These are phyloP conservation scores for Trypanosoma lewisi DNA, from an alignment of 208 protist genomes.

Conservation along the genomic window DNA sequence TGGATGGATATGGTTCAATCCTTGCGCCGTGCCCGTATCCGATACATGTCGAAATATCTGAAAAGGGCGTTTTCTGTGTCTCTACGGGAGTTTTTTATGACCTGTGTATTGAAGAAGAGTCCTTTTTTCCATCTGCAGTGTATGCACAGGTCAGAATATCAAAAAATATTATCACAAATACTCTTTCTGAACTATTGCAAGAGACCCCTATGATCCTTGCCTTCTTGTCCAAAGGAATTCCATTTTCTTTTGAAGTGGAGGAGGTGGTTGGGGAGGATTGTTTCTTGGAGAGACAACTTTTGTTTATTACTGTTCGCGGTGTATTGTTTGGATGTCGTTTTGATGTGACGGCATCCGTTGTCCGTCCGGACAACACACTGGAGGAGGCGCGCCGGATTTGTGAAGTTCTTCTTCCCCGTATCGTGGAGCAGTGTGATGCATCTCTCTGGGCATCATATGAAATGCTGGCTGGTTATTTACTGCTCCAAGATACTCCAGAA, in stretches of 20 bases:
- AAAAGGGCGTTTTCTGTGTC: conserved; percentile 23
- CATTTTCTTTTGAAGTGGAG: conserved; percentile 39
- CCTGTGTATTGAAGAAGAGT: conserved; percentile 46
- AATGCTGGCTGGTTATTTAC: conserved; percentile 49
- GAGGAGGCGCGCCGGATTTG: conserved; percentile 27
- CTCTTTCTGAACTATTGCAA: conserved; percentile 33
- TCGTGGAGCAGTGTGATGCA: conserved; percentile 77
- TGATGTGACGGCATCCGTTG: conserved; percentile 31
- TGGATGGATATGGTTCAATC: conserved; percentile 29
- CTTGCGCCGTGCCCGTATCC: conserved; percentile 20
- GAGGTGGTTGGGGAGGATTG: conserved; percentile 35
- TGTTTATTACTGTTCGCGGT: conserved; percentile 36
- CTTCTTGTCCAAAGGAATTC: conserved; percentile 48
- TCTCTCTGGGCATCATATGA: conserved; percentile 70
- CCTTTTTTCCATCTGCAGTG: conserved; percentile 24
- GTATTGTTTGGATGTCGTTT: conserved; percentile 78
- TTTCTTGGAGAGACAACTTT: conserved; percentile 31
- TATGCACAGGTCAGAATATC: conserved; percentile 35
- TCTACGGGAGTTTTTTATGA: conserved; percentile 32
- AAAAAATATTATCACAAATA: conserved; percentile 20
- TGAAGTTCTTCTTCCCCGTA: conserved; percentile 31
- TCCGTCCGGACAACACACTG: conserved; percentile 24
- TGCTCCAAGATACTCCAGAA: not conserved
- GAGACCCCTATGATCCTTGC: conserved; percentile 44
- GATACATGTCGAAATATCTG: conserved; percentile 26